phyloP scores from a whole-genome alignment of 129 eudicot species.

The Saposhnikovia divaricata region DNA sequence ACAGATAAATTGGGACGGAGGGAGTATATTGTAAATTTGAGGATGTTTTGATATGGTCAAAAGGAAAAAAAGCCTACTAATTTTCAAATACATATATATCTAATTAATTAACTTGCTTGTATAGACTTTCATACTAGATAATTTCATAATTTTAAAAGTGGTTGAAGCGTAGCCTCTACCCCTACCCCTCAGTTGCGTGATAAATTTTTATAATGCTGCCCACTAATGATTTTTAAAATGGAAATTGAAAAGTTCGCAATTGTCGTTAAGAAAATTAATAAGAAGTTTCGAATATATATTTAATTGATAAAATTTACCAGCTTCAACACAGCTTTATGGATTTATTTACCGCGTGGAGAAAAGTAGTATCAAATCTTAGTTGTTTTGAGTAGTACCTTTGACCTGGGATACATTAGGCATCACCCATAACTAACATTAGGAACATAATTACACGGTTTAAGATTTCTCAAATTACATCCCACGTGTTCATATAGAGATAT shows the following conservation, averaged over 20 bases:
- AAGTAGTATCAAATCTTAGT: neutral
- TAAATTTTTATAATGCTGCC: neutral
- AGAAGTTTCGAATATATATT: no score
- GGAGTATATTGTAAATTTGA: neutral
- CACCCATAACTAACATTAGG: no score
- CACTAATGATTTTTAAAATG: neutral
- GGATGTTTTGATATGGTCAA: neutral
- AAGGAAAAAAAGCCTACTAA: neutral
- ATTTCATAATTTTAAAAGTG: neutral
- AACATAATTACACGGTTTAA: no score
- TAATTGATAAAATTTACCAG: neutral
- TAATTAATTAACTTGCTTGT: constrained; percentile 2
- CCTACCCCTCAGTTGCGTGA: neutral
- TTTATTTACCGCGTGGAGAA: neutral
- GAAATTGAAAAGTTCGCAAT: neutral
- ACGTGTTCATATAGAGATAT: no score
- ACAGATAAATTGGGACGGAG: no score
- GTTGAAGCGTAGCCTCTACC: neutral
- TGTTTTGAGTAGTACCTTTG: neutral
- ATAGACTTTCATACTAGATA: neutral
- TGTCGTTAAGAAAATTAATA: neutral
- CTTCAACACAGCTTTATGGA: no score
- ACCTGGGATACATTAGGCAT: neutral
- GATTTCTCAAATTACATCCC: no score
- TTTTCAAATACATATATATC: neutral